phyloP scores from a whole-genome alignment of 176 grass and related monocot species.

The Hyparrhenia diplandra region DNA sequence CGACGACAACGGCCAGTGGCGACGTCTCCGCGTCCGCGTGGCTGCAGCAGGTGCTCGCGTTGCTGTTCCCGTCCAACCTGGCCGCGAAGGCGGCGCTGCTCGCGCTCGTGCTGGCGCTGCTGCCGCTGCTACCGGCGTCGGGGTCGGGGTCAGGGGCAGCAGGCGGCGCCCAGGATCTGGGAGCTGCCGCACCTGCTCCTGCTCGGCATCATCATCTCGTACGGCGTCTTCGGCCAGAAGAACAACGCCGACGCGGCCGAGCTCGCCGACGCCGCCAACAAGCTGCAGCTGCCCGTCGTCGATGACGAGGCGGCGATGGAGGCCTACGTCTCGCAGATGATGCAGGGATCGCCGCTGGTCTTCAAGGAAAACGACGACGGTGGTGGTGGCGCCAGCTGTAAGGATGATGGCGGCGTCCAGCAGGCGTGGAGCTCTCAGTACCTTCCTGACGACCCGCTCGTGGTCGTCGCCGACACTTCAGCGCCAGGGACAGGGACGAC shows the following conservation, averaged over 20 bases:
- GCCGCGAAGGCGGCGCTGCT: conserved; percentile 52
- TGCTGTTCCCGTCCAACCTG: conserved; percentile 52
- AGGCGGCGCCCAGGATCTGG: conserved; percentile 48
- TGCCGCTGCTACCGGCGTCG: conserved; percentile 49
- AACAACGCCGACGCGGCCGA: conserved; percentile 39
- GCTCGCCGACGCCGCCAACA: not conserved
- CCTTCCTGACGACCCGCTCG: conserved; percentile 36
- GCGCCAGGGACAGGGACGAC: not conserved
- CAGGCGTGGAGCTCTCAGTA: conserved; percentile 66
- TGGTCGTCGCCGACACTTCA: conserved; percentile 25
- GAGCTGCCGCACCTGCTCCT: conserved; percentile 72
- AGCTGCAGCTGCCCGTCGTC: not conserved
- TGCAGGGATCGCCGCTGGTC: conserved; percentile 35
- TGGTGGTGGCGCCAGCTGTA: not conserved
- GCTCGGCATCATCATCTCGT: conserved; percentile 69
- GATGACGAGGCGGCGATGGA: conserved; percentile 32
- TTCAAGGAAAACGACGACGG: conserved; percentile 1
- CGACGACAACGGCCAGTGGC: not conserved
- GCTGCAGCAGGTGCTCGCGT: conserved; percentile 21
- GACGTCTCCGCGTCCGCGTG: not conserved
- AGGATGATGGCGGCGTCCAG: not conserved
- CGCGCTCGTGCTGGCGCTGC: conserved; percentile 54
- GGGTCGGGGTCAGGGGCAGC: conserved; percentile 21
- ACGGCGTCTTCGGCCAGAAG: conserved; percentile 74
- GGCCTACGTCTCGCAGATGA: conserved; percentile 54